Conservation (phyloP, 352 stramenopile species). For the Phytopythium litorale region DNA sequence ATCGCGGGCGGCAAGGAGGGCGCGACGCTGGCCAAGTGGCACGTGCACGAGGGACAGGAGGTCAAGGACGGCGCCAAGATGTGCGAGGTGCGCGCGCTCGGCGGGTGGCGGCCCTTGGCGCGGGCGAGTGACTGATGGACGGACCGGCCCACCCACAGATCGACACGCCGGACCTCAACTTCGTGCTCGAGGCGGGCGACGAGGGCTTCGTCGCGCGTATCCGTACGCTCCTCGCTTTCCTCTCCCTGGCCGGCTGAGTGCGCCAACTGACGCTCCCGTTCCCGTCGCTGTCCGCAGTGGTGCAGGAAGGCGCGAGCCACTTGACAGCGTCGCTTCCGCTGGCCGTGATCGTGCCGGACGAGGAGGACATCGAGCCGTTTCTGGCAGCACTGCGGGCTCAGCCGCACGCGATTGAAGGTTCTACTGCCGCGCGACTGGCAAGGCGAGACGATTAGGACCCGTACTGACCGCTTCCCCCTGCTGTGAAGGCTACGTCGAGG, state of each 20-base stretch:
- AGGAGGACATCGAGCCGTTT: slow-evolving; percentile 64
- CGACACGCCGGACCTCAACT: slow-evolving; percentile 80
- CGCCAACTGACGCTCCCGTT: background rate
- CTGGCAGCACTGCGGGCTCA: slow-evolving; percentile 44
- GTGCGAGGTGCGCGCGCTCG: slow-evolving; percentile 46
- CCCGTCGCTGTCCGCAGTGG: slow-evolving; percentile 32
- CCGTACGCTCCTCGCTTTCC: slow-evolving; percentile 25
- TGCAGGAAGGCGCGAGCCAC: slow-evolving; percentile 48
- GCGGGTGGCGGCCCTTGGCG: no score
- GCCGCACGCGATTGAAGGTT: slow-evolving; percentile 66
- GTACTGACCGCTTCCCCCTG: background rate
- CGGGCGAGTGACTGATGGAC: background rate
- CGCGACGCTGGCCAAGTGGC: slow-evolving; percentile 78
- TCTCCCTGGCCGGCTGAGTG: background rate
- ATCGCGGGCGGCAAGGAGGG: slow-evolving; percentile 48
- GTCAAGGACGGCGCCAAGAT: slow-evolving; percentile 70
- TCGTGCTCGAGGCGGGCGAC: slow-evolving; percentile 76
- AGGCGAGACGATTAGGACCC: background rate
- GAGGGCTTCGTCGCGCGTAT: slow-evolving; percentile 77
- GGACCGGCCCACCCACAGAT: slow-evolving; percentile 31
- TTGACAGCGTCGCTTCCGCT: slow-evolving; percentile 65
- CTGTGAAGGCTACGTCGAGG: slow-evolving; percentile 27
- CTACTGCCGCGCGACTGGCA: background rate
- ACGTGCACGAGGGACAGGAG: slow-evolving; percentile 52
- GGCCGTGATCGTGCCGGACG: slow-evolving; percentile 68